phyloP scores from a whole-genome alignment of 2,329 filamentous ascomycete species.

The Aureobasidium sp. region DNA sequence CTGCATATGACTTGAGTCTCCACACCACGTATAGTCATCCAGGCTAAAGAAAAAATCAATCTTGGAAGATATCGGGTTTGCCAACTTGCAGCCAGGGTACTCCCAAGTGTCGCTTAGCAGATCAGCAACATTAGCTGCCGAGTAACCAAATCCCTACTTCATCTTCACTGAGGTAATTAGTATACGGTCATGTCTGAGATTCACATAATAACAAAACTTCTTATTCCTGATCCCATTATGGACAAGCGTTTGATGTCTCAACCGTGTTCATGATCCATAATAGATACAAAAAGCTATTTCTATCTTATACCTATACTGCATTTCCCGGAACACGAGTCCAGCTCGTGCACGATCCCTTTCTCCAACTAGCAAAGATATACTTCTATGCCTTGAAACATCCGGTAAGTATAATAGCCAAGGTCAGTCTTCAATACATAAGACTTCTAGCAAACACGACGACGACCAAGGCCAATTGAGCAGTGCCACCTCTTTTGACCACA shows the following conservation, averaged over 20 bases:
- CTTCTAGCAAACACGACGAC: conserved; percentile 14
- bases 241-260: not conserved
- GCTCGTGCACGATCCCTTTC: not conserved
- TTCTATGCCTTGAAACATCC: not conserved
- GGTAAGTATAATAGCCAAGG: not conserved
- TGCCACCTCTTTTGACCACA: not conserved
- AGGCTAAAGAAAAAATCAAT: too few species aligned
- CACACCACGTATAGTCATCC: too few species aligned
- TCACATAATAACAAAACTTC: too few species aligned
- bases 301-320: not conserved
- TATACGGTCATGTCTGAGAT: too few species aligned
- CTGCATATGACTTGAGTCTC: too few species aligned
- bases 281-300: not conserved
- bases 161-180: too few species aligned
- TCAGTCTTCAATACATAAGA: conserved; percentile 11
- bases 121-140: too few species aligned
- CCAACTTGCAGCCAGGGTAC: too few species aligned
- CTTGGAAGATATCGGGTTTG: too few species aligned
- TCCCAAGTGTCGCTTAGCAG: too few species aligned
- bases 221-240: too few species aligned
- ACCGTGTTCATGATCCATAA: not conserved
- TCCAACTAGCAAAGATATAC: not conserved
- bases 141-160: too few species aligned
- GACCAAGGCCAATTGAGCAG: conserved; percentile 13
- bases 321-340: not conserved